phyloP scores from a whole-genome alignment of 2,329 filamentous ascomycete genomes.

The Penicillium sp. region DNA sequence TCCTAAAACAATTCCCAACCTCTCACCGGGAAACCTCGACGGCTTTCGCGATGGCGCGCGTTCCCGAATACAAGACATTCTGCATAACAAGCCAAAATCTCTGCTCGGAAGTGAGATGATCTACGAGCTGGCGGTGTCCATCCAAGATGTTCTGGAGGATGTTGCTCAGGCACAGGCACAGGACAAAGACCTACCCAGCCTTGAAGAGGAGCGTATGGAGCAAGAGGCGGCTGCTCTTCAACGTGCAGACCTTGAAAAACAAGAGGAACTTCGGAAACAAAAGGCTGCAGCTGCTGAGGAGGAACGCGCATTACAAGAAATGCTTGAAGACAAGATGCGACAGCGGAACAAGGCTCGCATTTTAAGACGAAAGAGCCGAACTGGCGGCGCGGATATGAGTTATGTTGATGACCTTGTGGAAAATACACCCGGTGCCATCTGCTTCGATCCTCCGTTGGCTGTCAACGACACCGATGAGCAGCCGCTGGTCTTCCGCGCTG shows the following conservation, averaged over 20 bases:
- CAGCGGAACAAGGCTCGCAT: slow-evolving; percentile 40
- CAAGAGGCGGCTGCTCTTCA: slow-evolving; percentile 70
- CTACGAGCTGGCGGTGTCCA: slow-evolving; percentile 57
- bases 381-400: slow-evolving; percentile 30
- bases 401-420: slow-evolving; percentile 29
- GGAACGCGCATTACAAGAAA: slow-evolving; percentile 38
- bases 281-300: slow-evolving; percentile 42
- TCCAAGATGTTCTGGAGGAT: slow-evolving; percentile 75
- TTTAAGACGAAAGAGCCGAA: slow-evolving; percentile 40
- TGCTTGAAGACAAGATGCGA: slow-evolving; percentile 40
- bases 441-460: slow-evolving; percentile 47
- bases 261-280: slow-evolving; percentile 48
- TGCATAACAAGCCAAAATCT: slow-evolving; percentile 66
- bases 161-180: slow-evolving; percentile 74
- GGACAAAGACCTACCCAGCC: slow-evolving; percentile 73
- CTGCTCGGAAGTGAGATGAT: slow-evolving; percentile 64
- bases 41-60: slow-evolving; percentile 67
- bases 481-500: slow-evolving; percentile 64
- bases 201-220: slow-evolving; percentile 82
- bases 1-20: slow-evolving; percentile 74
- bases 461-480: slow-evolving; percentile 64
- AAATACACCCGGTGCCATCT: slow-evolving; percentile 38
- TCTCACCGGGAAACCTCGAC: slow-evolving; percentile 64
- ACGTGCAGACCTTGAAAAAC: slow-evolving; percentile 49
- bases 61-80: slow-evolving; percentile 67